Evolutionary conservation across 1,284 basidiomycete genomes (phyloP).

Genomic region (Ganoderma lucidum): DNA sequence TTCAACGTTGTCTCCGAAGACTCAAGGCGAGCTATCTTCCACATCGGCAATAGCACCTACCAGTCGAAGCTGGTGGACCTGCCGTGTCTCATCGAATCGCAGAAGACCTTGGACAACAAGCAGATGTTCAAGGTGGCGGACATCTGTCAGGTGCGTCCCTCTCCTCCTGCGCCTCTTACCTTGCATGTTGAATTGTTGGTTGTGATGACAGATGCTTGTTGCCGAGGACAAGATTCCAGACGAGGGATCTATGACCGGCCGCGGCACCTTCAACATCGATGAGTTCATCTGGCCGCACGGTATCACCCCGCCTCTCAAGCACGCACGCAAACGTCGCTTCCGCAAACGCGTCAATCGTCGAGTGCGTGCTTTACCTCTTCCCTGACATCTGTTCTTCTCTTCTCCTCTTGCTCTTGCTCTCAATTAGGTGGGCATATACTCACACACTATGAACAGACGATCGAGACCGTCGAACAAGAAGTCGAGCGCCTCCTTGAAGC

Average conservation of each 20-base stretch:
- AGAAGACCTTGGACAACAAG: conserved; percentile 96
- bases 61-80: conserved; percentile 96
- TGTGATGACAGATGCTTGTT: conserved; percentile 77
- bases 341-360: conserved; percentile 88
- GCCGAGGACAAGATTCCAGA: conserved; percentile 80
- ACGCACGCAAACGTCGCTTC: conserved; percentile 93
- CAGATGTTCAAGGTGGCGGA: conserved; percentile 99
- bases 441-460: conserved; percentile 57
- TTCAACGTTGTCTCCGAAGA: conserved; percentile 56
- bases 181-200: conserved; percentile 8
- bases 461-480: conserved; percentile 97
- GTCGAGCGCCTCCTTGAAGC: conserved; percentile 92
- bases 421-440: conserved; percentile 38
- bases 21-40: conserved; percentile 91
- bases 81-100: conserved; percentile 93
- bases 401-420: background rate
- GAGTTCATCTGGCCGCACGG: conserved; percentile 99
- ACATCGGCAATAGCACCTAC: conserved; percentile 84
- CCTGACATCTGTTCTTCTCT: background rate
- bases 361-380: conserved; percentile 45
- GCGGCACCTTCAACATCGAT: conserved; percentile 86
- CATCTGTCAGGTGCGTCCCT: conserved; percentile 83
- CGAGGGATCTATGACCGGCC: conserved; percentile 65
- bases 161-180: conserved; percentile 19
- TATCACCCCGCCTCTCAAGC: conserved; percentile 91